Evolutionary conservation across 164 flowering plant genomes (phyloP).

Genomic region (Vitis rupestris): DNA sequence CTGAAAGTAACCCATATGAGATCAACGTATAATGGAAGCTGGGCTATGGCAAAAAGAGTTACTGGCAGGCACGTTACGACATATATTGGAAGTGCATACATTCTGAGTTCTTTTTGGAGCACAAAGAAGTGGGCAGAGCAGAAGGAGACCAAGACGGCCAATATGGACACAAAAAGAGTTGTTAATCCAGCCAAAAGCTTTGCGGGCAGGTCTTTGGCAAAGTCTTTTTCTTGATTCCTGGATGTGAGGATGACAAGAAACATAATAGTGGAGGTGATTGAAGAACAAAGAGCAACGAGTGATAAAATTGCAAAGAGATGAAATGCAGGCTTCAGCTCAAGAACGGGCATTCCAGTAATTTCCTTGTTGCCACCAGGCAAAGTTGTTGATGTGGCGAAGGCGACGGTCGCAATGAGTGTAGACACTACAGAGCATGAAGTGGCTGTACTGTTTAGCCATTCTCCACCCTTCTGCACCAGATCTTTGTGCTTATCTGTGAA

Average conservation of each 20-base stretch:
- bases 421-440: conserved; percentile 25
- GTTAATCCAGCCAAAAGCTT: conserved; percentile 22
- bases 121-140: conserved; percentile 26
- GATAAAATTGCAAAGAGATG: conserved; percentile 17
- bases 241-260: conserved; percentile 30
- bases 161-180: conserved; percentile 21
- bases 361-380: conserved; percentile 18
- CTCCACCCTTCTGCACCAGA: conserved; percentile 6
- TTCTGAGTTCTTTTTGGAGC: conserved; percentile 13
- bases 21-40: conserved; percentile 29
- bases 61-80: conserved; percentile 22
- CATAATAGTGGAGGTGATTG: conserved; percentile 18
- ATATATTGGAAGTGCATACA: conserved; percentile 14
- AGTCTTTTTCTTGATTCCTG: conserved; percentile 20
- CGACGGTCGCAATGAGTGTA: conserved; percentile 23
- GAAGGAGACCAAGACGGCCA: conserved; percentile 25
- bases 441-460: conserved; percentile 22
- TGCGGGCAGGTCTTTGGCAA: conserved; percentile 9
- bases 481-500: conserved; percentile 16
- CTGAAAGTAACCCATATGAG: conserved; percentile 11
- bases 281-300: conserved; percentile 23
- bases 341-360: conserved; percentile 3
- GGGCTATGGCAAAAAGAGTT: conserved; percentile 19
- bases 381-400: conserved; percentile 24
- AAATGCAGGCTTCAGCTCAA: conserved; percentile 13